phyloP scores from a whole-genome alignment of 1,139 yeast species.

The Saccharomyces hybrid region DNA sequence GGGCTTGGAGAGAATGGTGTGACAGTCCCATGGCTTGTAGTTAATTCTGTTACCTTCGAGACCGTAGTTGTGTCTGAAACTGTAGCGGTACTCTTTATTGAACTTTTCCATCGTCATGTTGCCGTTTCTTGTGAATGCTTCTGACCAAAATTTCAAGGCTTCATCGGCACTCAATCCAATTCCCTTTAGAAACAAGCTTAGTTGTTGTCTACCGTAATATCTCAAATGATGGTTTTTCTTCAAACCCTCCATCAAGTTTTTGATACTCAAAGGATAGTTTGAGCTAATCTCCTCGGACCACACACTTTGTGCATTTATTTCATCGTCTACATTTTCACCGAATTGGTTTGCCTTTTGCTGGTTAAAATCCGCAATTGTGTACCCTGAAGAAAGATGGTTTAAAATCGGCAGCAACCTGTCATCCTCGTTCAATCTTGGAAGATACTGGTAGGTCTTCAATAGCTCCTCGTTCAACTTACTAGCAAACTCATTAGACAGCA shows the following conservation, averaged over 20 bases:
- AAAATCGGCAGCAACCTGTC: slow-evolving; percentile 80
- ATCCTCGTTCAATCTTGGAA: slow-evolving; percentile 87
- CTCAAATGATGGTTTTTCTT: slow-evolving; percentile 62
- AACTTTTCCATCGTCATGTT: slow-evolving; percentile 62
- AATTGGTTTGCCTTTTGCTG: slow-evolving; percentile 26
- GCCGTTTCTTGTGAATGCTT: slow-evolving; percentile 51
- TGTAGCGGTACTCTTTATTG: slow-evolving; percentile 81
- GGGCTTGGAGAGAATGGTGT: slow-evolving; percentile 64
- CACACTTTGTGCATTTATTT: slow-evolving; percentile 59
- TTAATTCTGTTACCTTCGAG: slow-evolving; percentile 83
- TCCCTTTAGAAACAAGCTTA: slow-evolving; percentile 78
- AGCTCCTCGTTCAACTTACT: slow-evolving; percentile 48
- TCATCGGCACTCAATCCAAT: slow-evolving; percentile 84
- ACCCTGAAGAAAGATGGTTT: slow-evolving; percentile 70
- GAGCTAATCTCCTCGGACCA: slow-evolving; percentile 46
- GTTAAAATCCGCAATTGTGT: slow-evolving; percentile 48
- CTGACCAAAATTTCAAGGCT: slow-evolving; percentile 78
- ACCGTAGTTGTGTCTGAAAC: slow-evolving; percentile 83
- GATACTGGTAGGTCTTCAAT: slow-evolving; percentile 61
- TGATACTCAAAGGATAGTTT: slow-evolving; percentile 83
- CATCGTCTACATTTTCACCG: slow-evolving; percentile 31
- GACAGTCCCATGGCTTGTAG: slow-evolving; percentile 82
- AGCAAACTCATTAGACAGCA: slow-evolving; percentile 61
- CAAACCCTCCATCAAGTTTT: slow-evolving; percentile 56
- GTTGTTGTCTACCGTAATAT: slow-evolving; percentile 78